These are phyloP conservation scores for Fusarium sp. DNA, from an alignment of 2,329 filamentous ascomycete genomes.

Conservation along the genomic window DNA sequence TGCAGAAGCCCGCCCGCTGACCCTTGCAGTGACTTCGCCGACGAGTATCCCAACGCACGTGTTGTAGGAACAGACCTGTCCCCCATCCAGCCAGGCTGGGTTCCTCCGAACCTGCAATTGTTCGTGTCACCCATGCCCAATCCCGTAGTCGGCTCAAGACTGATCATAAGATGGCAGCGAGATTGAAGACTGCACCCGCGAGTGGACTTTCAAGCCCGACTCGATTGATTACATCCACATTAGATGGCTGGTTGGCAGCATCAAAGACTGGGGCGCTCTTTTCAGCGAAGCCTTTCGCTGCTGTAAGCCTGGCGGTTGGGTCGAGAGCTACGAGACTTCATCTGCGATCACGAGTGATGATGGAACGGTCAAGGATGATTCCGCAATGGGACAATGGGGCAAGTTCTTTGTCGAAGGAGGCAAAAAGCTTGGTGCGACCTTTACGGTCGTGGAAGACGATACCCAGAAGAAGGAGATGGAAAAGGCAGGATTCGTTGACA, in stretches of 20 bases:
- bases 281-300: slow-evolving; percentile 14
- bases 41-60: slow-evolving; percentile 56
- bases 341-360: slow-evolving; percentile 18
- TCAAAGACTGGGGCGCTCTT: slow-evolving; percentile 12
- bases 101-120: slow-evolving; percentile 13
- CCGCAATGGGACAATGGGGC: slow-evolving; percentile 20
- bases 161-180: not conserved
- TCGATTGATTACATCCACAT: slow-evolving; percentile 23
- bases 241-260: slow-evolving; percentile 22
- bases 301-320: slow-evolving; percentile 16
- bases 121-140: not conserved
- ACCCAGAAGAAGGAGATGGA: slow-evolving; percentile 13
- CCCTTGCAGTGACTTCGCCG: slow-evolving; percentile 57
- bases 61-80: slow-evolving; percentile 64
- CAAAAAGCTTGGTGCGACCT: slow-evolving; percentile 6
- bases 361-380: not conserved
- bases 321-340: slow-evolving; percentile 20
- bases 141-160: not conserved
- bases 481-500: slow-evolving; percentile 17
- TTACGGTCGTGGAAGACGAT: slow-evolving; percentile 13
- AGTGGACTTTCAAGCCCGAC: slow-evolving; percentile 17
- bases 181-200: slow-evolving; percentile 23
- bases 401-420: slow-evolving; percentile 25
- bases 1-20: not conserved
- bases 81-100: slow-evolving; percentile 66